These are phyloP conservation scores for Fusarium sp. DNA, from an alignment of 2,329 filamentous ascomycete species.

Conservation along the genomic window DNA sequence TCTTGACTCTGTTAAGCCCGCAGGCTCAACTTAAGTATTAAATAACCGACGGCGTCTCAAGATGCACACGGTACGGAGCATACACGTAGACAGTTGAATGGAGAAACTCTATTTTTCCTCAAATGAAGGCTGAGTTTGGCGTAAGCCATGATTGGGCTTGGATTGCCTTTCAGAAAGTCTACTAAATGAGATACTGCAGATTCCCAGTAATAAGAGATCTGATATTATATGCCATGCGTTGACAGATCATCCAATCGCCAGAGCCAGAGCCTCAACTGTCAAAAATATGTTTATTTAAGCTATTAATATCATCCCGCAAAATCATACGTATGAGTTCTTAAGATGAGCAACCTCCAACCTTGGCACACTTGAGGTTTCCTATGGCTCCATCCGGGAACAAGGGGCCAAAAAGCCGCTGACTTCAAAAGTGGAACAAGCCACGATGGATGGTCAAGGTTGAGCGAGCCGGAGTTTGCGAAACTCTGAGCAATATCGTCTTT, in stretches of 20 bases:
- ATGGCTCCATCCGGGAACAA: slow-evolving; percentile 25
- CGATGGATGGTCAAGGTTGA: background rate
- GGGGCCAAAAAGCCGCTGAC: slow-evolving; percentile 25
- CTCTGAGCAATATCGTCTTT: slow-evolving; percentile 12
- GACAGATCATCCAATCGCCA: background rate
- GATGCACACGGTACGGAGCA: slow-evolving; percentile 20
- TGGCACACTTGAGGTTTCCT: slow-evolving; percentile 22
- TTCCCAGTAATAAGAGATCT: background rate
- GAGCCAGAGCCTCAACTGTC: background rate
- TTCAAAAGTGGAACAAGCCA: slow-evolving; percentile 11
- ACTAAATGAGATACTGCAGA: background rate
- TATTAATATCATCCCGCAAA: background rate
- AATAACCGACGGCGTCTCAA: background rate
- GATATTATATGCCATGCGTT: background rate
- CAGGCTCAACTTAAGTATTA: slow-evolving; percentile 21
- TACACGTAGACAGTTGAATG: slow-evolving; percentile 6
- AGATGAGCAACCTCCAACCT: background rate
- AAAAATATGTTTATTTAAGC: background rate
- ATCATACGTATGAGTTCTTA: background rate
- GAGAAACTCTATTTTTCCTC: slow-evolving; percentile 30
- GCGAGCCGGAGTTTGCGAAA: background rate
- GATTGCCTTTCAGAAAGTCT: background rate
- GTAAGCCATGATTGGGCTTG: slow-evolving; percentile 4
- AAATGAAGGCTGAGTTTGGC: slow-evolving; percentile 10
- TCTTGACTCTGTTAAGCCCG: slow-evolving; percentile 9